phyloP scores from a whole-genome alignment of 2,329 filamentous ascomycete genomes.

The Paracamarosporium sp. region DNA sequence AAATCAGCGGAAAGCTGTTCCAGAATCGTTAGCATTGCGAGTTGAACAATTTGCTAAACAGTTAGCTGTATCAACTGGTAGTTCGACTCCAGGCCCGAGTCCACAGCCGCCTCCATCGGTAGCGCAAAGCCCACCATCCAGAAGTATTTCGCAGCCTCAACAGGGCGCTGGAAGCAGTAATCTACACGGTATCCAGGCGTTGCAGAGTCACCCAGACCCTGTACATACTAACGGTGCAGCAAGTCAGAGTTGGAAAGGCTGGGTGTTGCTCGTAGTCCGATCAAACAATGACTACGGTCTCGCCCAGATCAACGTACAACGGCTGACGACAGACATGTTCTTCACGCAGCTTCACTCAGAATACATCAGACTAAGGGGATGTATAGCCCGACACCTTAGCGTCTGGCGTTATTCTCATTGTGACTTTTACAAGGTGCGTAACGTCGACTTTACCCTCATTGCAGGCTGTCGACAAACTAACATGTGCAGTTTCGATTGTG shows the following conservation, averaged over 20 bases:
- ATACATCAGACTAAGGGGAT: neutral
- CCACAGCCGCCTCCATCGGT: too few relatives aligned
- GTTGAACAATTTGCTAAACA: too few relatives aligned
- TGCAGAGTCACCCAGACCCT: too few relatives aligned
- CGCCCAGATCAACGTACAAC: neutral
- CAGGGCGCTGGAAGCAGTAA: too few relatives aligned
- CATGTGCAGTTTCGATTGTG: neutral
- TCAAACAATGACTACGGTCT: neutral
- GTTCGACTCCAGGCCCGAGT: too few relatives aligned
- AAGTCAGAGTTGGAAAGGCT: neutral
- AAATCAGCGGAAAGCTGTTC: too few relatives aligned
- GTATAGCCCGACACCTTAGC: neutral
- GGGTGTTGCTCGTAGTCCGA: neutral
- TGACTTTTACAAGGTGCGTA: neutral
- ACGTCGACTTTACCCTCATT: neutral
- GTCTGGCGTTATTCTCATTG: constrained; percentile 3
- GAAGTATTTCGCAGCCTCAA: too few relatives aligned
- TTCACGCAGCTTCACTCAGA: neutral
- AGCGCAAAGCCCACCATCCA: too few relatives aligned
- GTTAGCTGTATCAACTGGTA: too few relatives aligned
- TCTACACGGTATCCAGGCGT: too few relatives aligned
- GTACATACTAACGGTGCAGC: too few relatives aligned
- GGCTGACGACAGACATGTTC: neutral
- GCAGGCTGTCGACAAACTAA: neutral
- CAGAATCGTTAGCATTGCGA: too few relatives aligned